Base-by-base conservation (phyloP, 2,329 filamentous ascomycete genomes). In the Pyricularia pennisetigena region DNA sequence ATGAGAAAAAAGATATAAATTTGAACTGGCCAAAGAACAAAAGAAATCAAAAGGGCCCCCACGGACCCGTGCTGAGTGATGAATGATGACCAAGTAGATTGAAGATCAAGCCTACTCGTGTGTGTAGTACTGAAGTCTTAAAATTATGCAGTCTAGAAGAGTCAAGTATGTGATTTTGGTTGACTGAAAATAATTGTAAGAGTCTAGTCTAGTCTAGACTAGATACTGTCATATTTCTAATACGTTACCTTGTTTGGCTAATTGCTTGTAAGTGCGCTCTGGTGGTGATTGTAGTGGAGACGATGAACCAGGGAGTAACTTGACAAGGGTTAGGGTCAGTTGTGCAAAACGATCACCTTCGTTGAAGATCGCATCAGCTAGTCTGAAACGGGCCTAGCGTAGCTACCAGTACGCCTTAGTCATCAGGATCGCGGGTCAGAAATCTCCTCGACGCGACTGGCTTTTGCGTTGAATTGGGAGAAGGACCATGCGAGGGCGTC, bases 391-490 rank as follows among this genome's bases (percentile, higher is more conserved):
- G 23, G 57, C 23, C 16, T 26, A 61, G 57, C 41, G 14, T n/a
- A 6, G 1, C 41, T n/a, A 49, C 16, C 20, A 49, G 1, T 5
- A 10, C 10, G 4, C 26, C 29, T 67, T 67, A 67, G 57, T 67
- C 66, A 41, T 61, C 66, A 62, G 10, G 14, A 32, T 67, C 66
- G 66, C 66, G 66, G 26, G 66, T 30, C 54, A 61, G 57, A 67
- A 67, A 62, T 67, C 66, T 67, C 32, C 30, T 24, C 57, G 57
- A 67, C 10, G 20, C 3, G 73, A 63, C 20, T 64, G 68, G 32
- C 69, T 24, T 23, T 23, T 61, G n/a, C 57, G 14, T 61, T 24
- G n/a, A 61, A 26, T 14, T 61, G 57, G 23, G 57, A 61, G 4
- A 26, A 61, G 23, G n/a, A 26, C 23, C 57, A 61, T 26, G 7